Evolutionary conservation across 2,329 filamentous ascomycete species (phyloP), one percentile per base, ranked within the genome.

Genomic region (Clarireedia hainanense): DNA sequence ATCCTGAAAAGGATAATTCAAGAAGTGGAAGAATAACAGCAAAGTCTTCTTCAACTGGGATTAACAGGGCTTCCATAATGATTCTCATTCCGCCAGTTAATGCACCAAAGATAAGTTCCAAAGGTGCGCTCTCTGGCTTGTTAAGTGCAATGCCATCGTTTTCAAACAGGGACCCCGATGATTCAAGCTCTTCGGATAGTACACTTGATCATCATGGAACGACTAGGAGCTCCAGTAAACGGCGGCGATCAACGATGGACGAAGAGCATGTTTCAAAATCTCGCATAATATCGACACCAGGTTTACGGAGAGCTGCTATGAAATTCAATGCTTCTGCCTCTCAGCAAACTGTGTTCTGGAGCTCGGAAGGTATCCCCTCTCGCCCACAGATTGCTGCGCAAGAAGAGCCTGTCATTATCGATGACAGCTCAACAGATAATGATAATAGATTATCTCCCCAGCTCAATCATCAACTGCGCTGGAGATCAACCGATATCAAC

Each of bases 1-100:
- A 63, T 47, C n/a, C 55, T 6, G 58, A 61, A 34, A 47, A 52
- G n/a, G 51, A 52, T 15, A 40, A 17, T 17, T 7, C 42, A 9
- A 55, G 12, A 12, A 42, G 10, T 20, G n/a, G 10, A 34, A 14
- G 10, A 34, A 34, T 34, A 34, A 14, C 30, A 34, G 2, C 30
- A 4, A 34, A 9, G 9, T 34, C 30, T 12, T 12, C 10, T 14
- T 34, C 30, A 12, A 2, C 10, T 34, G 4, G 5, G 3, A 34
- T 12, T 34, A 9, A 4, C 30, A 34, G 30, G 4, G 2, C 30
- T 14, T 6, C 30, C 2, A 34, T 12, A 3, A 34, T 34, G 30
- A 12, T 12, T 14, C 30, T 34, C 10, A 4, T 4, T 10, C 30
- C 10, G 30, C 30, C 30, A 34, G 1, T 34, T 34, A 1, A 14